A percentile compares a stretch with the other conserved stretches of the same genome.
Conservation (phyloP, 805 yeast species). For the Zygosaccharomyces bailii region DNA sequence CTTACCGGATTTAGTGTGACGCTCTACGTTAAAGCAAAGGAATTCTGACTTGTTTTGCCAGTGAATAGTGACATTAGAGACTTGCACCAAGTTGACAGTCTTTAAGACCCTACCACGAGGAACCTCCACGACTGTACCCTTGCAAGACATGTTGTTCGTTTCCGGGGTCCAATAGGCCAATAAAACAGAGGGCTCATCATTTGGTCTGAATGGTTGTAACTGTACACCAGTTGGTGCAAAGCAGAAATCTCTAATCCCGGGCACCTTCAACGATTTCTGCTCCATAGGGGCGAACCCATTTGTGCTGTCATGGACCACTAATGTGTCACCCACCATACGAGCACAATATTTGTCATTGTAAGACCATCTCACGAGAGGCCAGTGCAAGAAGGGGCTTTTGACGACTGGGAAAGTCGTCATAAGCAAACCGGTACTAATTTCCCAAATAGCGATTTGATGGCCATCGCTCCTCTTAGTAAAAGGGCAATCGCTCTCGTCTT, state of each 20-base stretch:
- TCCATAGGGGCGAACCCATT: constrained; percentile 75
- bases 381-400: constrained; percentile 63
- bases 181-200: constrained; percentile 56
- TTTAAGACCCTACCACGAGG: constrained; percentile 81
- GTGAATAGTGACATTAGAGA: constrained; percentile 80
- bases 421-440: constrained; percentile 74
- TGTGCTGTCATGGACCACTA: constrained; percentile 82
- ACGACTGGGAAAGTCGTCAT: constrained; percentile 89
- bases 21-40: constrained; percentile 91
- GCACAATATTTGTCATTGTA: constrained; percentile 90
- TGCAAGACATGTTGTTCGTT: constrained; percentile 84
- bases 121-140: constrained; percentile 84
- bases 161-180: constrained; percentile 98
- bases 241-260: constrained; percentile 85
- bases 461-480: constrained; percentile 87
- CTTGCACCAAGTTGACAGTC: constrained; percentile 93
- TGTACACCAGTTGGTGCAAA: constrained; percentile 89
- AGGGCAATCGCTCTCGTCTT: constrained; percentile 65
- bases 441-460: constrained; percentile 93
- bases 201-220: constrained; percentile 53
- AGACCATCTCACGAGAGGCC: constrained; percentile 98
- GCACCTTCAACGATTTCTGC: constrained; percentile 77
- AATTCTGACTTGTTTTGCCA: constrained; percentile 89
- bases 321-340: constrained; percentile 87
- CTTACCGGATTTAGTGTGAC: constrained; percentile 94